These are phyloP conservation scores for Pseudocercospora pini-densiflorae DNA, from an alignment of 2,329 filamentous ascomycete genomes.

Conservation along the genomic window DNA sequence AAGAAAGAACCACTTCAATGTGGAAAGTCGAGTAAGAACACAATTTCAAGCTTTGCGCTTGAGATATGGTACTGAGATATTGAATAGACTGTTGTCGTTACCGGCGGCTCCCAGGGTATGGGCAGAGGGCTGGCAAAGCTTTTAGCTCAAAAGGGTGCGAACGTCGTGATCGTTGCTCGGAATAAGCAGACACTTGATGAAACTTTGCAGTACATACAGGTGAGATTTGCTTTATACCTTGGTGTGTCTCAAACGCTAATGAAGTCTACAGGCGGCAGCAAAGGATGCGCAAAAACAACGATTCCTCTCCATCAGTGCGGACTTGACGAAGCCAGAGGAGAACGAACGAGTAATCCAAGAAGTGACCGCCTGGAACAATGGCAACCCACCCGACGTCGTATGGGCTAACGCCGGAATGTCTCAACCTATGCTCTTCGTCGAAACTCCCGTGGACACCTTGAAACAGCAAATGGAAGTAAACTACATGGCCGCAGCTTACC, in stretches of 20 bases:
- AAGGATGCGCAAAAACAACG: slow-evolving; percentile 69
- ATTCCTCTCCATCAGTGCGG: slow-evolving; percentile 83
- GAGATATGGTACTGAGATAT: not conserved
- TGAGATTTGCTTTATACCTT: slow-evolving; percentile 39
- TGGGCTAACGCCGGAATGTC: slow-evolving; percentile 87
- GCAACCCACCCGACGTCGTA: slow-evolving; percentile 75
- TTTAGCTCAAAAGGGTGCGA: slow-evolving; percentile 81
- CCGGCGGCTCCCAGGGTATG: slow-evolving; percentile 92
- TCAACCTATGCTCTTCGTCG: slow-evolving; percentile 75
- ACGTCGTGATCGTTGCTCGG: slow-evolving; percentile 83
- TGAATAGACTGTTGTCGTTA: slow-evolving; percentile 79
- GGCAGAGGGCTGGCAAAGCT: slow-evolving; percentile 75
- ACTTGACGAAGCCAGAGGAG: slow-evolving; percentile 74
- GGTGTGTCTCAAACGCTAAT: not conserved
- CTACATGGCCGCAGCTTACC: slow-evolving; percentile 85
- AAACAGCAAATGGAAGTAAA: slow-evolving; percentile 88
- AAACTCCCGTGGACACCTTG: slow-evolving; percentile 69
- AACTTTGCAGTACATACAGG: slow-evolving; percentile 69
- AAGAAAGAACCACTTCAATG: slow-evolving; percentile 76
- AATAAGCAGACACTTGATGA: slow-evolving; percentile 74
- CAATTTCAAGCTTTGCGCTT: not conserved
- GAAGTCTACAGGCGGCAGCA: slow-evolving; percentile 63
- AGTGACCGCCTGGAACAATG: slow-evolving; percentile 78
- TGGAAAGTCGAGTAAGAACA: slow-evolving; percentile 76
- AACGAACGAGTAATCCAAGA: slow-evolving; percentile 72